Base-by-base conservation (phyloP, 108 stramenopile genomes). In the Nitzschia inconspicua region DNA sequence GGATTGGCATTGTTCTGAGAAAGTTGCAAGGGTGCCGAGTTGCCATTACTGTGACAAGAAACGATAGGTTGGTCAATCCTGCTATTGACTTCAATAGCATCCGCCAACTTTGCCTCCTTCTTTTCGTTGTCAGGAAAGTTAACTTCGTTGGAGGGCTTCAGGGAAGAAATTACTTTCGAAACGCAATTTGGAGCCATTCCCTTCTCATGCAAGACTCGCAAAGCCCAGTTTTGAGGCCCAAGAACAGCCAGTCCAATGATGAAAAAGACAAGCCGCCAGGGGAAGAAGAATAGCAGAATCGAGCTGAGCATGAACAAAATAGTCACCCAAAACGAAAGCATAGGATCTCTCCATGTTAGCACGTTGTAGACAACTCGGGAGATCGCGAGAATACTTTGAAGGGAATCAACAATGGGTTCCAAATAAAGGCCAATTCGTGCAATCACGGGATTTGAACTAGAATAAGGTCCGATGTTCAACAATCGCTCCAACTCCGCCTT, bases 301-400 rank as follows among this genome's bases (percentile, higher is more conserved):
- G 58, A 50, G 13, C 50, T 36, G 9, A 54, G 64, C 3, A 60
- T 22, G 4, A 68, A 44, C 19, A 77, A 54, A 1, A 76, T 0
- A 19, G 73, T 68, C 24, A 69, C 49, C 68, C 67, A 74, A 53
- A 77, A 82, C 9, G 87, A 79, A 11, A 84, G 35, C 26, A 71
- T 65, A 0, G 87, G 87, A 58, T 88, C 87, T 47, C 70, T 57
- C 87, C 87, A 85, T n/a, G 77, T 83, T 9, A 78, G 55, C 11
- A 85, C 49, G 28, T 88, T 88, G 70, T 75, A 83, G 2, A 43
- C 37, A 24, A 72, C 61, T 28, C 87, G 76, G 51, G 62, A 57
- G 4, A 66, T 13, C 29, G 49, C 29, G 3, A 73, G 53, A 31
- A 49, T 54, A 54, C 50, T 46, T 16, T 63, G 60, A 3, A 53